These are phyloP conservation scores for Trichoderma sp. DNA, from an alignment of 2,329 filamentous ascomycete species.

Conservation along the genomic window DNA sequence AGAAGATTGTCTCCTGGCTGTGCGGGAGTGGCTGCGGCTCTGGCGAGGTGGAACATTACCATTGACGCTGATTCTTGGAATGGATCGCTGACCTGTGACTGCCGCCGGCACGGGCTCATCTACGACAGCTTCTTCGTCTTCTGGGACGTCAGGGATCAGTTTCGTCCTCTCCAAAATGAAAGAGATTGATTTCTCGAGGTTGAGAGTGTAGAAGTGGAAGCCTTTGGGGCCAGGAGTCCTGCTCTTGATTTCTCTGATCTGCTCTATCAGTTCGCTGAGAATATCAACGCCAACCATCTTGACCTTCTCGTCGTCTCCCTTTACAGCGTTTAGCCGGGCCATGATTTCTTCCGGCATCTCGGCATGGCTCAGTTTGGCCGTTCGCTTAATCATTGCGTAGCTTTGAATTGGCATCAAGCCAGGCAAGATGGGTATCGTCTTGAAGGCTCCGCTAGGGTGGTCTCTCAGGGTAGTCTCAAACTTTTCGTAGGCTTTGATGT, in stretches of 20 bases:
- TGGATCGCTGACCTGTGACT: constrained; percentile 26
- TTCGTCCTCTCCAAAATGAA: constrained; percentile 85
- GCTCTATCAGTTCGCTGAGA: constrained; percentile 78
- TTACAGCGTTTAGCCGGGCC: constrained; percentile 69
- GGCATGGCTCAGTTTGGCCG: constrained; percentile 92
- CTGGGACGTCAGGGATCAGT: constrained; percentile 70
- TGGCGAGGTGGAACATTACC: constrained; percentile 42
- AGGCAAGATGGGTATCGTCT: constrained; percentile 84
- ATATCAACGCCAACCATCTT: constrained; percentile 81
- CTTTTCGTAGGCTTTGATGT: constrained; percentile 75
- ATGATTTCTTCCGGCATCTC: constrained; percentile 73
- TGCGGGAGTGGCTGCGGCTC: constrained; percentile 38
- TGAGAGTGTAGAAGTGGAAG: constrained; percentile 97
- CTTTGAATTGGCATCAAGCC: constrained; percentile 97
- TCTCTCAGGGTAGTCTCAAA: constrained; percentile 78
- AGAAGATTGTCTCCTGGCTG: constrained; percentile 68
- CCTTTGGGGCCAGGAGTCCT: constrained; percentile 65
- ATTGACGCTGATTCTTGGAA: constrained; percentile 48
- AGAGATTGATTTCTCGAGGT: constrained; percentile 92
- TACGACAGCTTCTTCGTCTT: constrained; percentile 54
- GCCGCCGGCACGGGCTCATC: constrained; percentile 43
- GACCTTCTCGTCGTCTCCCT: constrained; percentile 77
- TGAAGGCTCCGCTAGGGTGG: constrained; percentile 83
- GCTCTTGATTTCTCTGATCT: constrained; percentile 67
- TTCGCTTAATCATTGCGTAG: constrained; percentile 92